Evolutionary conservation across 352 stramenopile species (phyloP).

Genomic region (Phytophthora boehmeriae): DNA sequence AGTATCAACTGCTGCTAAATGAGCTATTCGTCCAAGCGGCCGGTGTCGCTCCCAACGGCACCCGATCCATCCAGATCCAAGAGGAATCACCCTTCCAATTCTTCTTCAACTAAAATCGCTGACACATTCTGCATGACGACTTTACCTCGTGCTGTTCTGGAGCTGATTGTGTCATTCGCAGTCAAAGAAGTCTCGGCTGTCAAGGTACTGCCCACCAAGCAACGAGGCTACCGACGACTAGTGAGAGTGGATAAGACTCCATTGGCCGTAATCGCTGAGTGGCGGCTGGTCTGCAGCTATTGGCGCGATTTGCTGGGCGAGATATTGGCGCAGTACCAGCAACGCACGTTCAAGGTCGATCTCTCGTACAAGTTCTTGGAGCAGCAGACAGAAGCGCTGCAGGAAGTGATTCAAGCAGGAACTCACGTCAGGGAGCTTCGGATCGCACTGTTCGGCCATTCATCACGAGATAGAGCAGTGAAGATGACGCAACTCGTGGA

Average conservation of each 20-base stretch:
- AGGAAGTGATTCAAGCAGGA: slow-evolving; percentile 25
- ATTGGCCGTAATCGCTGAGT: slow-evolving; percentile 43
- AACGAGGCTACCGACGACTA: slow-evolving; percentile 48
- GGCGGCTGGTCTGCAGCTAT: slow-evolving; percentile 49
- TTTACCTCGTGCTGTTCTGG: slow-evolving; percentile 55
- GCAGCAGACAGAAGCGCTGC: slow-evolving; percentile 30
- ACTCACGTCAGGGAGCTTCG: slow-evolving; percentile 44
- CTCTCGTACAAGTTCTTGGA: slow-evolving; percentile 47
- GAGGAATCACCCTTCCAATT: slow-evolving; percentile 2
- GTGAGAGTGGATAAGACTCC: slow-evolving; percentile 37
- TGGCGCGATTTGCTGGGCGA: slow-evolving; percentile 56
- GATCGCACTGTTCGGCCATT: slow-evolving; percentile 57
- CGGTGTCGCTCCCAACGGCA: not conserved
- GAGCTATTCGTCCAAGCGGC: slow-evolving; percentile 34
- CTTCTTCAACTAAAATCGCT: not conserved
- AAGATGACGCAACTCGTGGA: slow-evolving; percentile 40
- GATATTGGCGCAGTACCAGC: slow-evolving; percentile 47
- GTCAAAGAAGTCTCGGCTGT: slow-evolving; percentile 54
- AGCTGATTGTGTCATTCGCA: slow-evolving; percentile 59
- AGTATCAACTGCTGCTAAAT: slow-evolving; percentile 18
- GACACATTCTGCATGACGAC: slow-evolving; percentile 29
- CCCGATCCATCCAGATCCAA: slow-evolving; percentile 7
- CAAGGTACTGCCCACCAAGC: slow-evolving; percentile 54
- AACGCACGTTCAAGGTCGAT: slow-evolving; percentile 49
- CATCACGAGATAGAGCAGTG: slow-evolving; percentile 27